Evolutionary conservation across 2,329 filamentous ascomycete species (phyloP), one percentile per base, ranked within the genome.

Genomic region (Lasiodiplodia sp.): DNA sequence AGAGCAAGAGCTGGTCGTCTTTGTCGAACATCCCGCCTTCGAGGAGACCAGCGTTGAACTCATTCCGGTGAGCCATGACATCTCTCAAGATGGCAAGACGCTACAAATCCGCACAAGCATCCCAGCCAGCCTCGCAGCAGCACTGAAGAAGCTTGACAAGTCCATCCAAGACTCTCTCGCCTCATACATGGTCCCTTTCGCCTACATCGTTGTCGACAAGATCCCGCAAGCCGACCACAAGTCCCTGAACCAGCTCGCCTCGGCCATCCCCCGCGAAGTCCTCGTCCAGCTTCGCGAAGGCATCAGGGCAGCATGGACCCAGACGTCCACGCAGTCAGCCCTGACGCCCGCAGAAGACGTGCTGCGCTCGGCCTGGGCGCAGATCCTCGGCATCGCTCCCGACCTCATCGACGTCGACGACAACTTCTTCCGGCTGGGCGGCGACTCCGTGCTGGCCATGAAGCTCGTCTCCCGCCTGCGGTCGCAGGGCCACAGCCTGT

Each of bases 401-500:
- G 63, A 70, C 3, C 73, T 78, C 0, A 84, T 86, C 68, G 73
- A 74, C 47, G 73, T 73, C 0, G 75, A 74, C 16, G 79, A 81
- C 68, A 81, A 77, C 63, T 85, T 85, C 74, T 82, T 84, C 60
- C 76, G 78, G 14, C 73, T 84, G 1, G 83, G 83, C n/a, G 83
- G 83, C 25, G 82, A 85, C 66, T 84, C 82, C 0, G 77, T 85
- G 3, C 71, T 76, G 3, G 83, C 83, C 0, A 84, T 85, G 81
- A 77, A 77, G 52, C 75, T 85, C 2, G 80, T 81, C 0, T 79
- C 80, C 6, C 76, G 76, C 12, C 78, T 78, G 31, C 78, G 80
- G 8, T 60, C 73, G 2, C 73, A 78, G 52, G 79, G 79, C 3
- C 70, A 81, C 11, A 73, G 72, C 14, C 70, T 85, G 2, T 79